Evolutionary conservation across 345 rosid species (phyloP).

Genomic region (Hibiscus tridactylites): DNA sequence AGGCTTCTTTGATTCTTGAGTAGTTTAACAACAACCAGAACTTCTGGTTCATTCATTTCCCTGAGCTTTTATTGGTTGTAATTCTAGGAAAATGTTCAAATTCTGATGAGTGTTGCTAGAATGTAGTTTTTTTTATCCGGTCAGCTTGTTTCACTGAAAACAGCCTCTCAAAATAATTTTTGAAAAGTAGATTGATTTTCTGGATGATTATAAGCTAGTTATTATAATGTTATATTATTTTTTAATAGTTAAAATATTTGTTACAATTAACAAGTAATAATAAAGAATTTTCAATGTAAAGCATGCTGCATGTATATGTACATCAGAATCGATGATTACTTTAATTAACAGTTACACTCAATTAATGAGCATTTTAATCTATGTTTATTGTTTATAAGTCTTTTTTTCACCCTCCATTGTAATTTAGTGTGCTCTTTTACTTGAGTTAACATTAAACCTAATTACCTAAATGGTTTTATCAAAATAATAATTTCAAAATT

Average conservation of each 20-base stretch:
- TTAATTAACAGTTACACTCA: too few relatives aligned
- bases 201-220: not conserved
- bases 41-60: slow-evolving; percentile 11
- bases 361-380: too few relatives aligned
- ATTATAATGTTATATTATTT: not conserved
- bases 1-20: slow-evolving; percentile 64
- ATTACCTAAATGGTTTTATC: too few relatives aligned
- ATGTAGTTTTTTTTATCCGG: not conserved
- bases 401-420: too few relatives aligned
- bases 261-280: not conserved
- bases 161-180: too few relatives aligned
- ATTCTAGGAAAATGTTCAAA: not conserved
- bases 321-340: too few relatives aligned
- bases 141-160: not conserved
- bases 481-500: too few relatives aligned
- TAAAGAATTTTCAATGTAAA: not conserved
- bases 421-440: too few relatives aligned
- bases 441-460: too few relatives aligned
- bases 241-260: not conserved
- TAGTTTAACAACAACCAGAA: slow-evolving; percentile 6
- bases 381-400: too few relatives aligned
- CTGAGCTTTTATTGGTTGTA: slow-evolving; percentile 9
- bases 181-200: too few relatives aligned
- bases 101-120: not conserved
- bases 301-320: not conserved